These are phyloP conservation scores for Aegilops umbellulata DNA, from an alignment of 176 grass and related monocot genomes.

Conservation along the genomic window DNA sequence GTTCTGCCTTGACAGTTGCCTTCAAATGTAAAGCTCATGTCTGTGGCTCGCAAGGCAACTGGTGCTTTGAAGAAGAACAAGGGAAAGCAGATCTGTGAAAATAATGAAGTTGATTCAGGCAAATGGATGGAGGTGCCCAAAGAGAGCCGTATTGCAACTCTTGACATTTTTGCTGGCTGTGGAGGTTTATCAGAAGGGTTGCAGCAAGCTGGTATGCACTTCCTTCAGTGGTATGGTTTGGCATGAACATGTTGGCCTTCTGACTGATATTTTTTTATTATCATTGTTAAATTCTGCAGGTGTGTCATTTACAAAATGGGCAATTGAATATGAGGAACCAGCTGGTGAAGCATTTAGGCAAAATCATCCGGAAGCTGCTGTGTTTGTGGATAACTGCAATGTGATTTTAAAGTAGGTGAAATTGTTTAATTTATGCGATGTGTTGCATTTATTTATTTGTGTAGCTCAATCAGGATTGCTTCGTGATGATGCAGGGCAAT, in stretches of 20 bases:
- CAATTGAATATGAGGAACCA: slow-evolving; percentile 97
- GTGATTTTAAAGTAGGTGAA: slow-evolving; percentile 88
- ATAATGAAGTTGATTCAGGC: slow-evolving; percentile 45
- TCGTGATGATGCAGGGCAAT: slow-evolving; percentile 62
- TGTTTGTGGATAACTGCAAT: slow-evolving; percentile 98
- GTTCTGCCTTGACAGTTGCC: slow-evolving; percentile 63
- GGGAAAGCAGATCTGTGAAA: slow-evolving; percentile 78
- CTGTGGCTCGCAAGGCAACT: slow-evolving; percentile 40
- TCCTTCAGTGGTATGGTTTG: slow-evolving; percentile 16
- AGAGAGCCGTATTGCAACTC: slow-evolving; percentile 73
- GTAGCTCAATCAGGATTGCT: background rate
- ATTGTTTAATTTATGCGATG: background rate
- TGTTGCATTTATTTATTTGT: background rate
- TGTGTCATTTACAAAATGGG: slow-evolving; percentile 92
- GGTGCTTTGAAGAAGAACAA: slow-evolving; percentile 69
- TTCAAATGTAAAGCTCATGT: slow-evolving; percentile 60
- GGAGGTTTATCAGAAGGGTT: slow-evolving; percentile 96
- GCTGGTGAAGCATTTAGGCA: slow-evolving; percentile 91
- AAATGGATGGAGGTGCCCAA: slow-evolving; percentile 56
- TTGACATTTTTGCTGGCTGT: slow-evolving; percentile 98
- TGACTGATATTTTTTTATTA: background rate
- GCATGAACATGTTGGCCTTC: background rate
- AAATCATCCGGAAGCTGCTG: slow-evolving; percentile 86
- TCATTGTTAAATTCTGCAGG: slow-evolving; percentile 48
- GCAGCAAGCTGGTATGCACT: slow-evolving; percentile 77